Evolutionary conservation across 768 basidiomycete genomes (phyloP).

Genomic region (Panus rudis): DNA sequence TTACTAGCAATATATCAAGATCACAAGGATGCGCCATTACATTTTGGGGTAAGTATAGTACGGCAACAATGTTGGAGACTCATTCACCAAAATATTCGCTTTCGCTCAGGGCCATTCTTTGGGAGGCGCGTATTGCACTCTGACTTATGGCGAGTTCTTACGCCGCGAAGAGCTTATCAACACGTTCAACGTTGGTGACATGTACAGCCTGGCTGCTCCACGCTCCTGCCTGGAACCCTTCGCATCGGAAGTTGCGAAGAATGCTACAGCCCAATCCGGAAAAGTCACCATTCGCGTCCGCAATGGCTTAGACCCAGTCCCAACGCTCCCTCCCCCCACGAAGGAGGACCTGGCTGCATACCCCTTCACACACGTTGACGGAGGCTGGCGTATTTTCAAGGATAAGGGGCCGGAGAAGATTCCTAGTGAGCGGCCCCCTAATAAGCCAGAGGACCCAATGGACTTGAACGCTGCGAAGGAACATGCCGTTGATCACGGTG

Average conservation of each 20-base stretch:
- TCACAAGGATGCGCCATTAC: not conserved
- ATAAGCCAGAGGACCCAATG: not conserved
- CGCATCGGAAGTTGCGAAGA: not conserved
- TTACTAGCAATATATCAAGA: slow-evolving; percentile 2
- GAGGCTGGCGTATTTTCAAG: slow-evolving; percentile 3
- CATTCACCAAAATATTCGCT: too few species aligned
- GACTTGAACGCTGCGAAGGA: not conserved
- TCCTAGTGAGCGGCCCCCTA: slow-evolving; percentile 2
- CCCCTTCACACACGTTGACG: slow-evolving; percentile 6
- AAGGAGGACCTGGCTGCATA: not conserved
- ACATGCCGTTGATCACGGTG: slow-evolving; percentile 1
- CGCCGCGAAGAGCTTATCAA: slow-evolving; percentile 1
- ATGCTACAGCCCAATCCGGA: slow-evolving; percentile 1
- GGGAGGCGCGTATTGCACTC: slow-evolving; percentile 4
- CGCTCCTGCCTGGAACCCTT: slow-evolving; percentile 6
- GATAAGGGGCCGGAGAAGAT: slow-evolving; percentile 3
- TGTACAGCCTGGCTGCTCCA: slow-evolving; percentile 2
- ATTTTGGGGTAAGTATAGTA: slow-evolving; percentile 3
- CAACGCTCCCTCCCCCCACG: slow-evolving; percentile 1
- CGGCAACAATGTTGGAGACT: too few species aligned
- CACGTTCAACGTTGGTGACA: slow-evolving; percentile 4
- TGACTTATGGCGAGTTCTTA: slow-evolving; percentile 10
- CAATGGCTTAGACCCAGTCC: slow-evolving; percentile 6
- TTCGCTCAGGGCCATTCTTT: slow-evolving; percentile 6
- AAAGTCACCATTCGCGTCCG: slow-evolving; percentile 7